These are phyloP conservation scores for Xylaria sp. DNA, from an alignment of 2,329 filamentous ascomycete genomes.

Conservation along the genomic window DNA sequence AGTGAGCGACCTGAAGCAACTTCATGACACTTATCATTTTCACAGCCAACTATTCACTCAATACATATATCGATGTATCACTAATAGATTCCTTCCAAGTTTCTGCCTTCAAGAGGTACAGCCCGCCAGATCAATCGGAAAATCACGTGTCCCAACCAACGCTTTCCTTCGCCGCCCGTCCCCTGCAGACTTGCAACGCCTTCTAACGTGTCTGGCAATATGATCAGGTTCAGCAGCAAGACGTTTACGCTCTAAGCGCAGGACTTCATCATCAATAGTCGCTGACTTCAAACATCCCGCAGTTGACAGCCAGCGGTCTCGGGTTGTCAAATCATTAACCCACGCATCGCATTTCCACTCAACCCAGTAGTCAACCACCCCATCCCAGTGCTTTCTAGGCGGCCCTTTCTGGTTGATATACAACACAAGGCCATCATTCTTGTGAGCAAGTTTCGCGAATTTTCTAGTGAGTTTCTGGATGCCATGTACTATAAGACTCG, in stretches of 20 bases:
- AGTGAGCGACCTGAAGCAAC: conserved; percentile 22
- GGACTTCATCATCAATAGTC: conserved; percentile 26
- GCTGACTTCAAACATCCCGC: conserved; percentile 24
- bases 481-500: conserved; percentile 5
- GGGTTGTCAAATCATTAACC: conserved; percentile 30
- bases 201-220: conserved; percentile 20
- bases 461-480: neutral
- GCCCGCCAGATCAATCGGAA: neutral
- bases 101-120: conserved; percentile 1
- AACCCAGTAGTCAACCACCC: conserved; percentile 28
- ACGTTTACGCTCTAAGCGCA: conserved; percentile 20
- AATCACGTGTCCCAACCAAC: conserved; percentile 8
- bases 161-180: conserved; percentile 14
- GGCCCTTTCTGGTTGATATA: conserved; percentile 25
- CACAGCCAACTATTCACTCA: conserved; percentile 21
- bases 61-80: conserved; percentile 25
- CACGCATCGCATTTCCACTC: conserved; percentile 28
- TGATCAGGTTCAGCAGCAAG: conserved; percentile 24
- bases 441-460: neutral
- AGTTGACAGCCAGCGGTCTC: conserved; percentile 22
- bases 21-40: conserved; percentile 24
- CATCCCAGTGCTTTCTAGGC: conserved; percentile 24
- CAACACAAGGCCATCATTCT: conserved; percentile 14
- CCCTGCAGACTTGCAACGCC: conserved; percentile 15
- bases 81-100: conserved; percentile 19